Evolutionary conservation across 139 green algal species (phyloP), one percentile per base, ranked within the genome.

Genomic region (Tetradesmus lagerheimii): DNA sequence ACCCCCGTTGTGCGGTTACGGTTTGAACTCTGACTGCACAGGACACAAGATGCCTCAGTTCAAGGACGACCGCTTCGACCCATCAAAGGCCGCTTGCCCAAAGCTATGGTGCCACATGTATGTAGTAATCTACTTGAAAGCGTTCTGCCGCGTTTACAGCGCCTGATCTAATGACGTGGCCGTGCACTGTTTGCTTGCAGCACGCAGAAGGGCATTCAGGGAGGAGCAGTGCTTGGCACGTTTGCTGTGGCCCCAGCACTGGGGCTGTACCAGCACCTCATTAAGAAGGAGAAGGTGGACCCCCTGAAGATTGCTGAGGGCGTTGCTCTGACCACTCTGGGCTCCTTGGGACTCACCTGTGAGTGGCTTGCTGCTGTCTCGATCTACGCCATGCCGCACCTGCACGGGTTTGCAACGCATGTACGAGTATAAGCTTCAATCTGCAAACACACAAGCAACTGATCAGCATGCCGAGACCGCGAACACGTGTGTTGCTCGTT

Each of bases 171-270:
- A 71, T 71, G 57, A 71, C 57, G 57, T 71, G 57, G 57, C 57
- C 9, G 3, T n/a, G 23, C 57, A 31, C 57, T 71, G 57, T 71
- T 71, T 71, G 57, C 57, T 71, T 71, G 57, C 57, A 71, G 57
- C 18, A 71, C 57, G 57, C 80, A 91, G 29, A 91, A 91, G 67
- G 89, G 89, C 4, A 74, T 84, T 35, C 80, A 91, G 38, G 80
- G 35, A 15, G 89, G 80, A 78, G 81, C 45, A 18, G 43, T 91
- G 11, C 34, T 91, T 38, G 89, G 89, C 35, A 76, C 37, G 9
- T 47, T 75, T 64, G 47, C 25, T 23, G 67, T 85, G 25, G 89
- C 82, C 20, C 88, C 88, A 29, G 80, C 71, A 18, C 45, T 85
- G 41, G 81, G 57, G 16, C n/a, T 37, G 1, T 89, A 84, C 41